phyloP scores from a whole-genome alignment of 495 filamentous ascomycete genomes.

The Hypomontagnella submonticulosa region DNA sequence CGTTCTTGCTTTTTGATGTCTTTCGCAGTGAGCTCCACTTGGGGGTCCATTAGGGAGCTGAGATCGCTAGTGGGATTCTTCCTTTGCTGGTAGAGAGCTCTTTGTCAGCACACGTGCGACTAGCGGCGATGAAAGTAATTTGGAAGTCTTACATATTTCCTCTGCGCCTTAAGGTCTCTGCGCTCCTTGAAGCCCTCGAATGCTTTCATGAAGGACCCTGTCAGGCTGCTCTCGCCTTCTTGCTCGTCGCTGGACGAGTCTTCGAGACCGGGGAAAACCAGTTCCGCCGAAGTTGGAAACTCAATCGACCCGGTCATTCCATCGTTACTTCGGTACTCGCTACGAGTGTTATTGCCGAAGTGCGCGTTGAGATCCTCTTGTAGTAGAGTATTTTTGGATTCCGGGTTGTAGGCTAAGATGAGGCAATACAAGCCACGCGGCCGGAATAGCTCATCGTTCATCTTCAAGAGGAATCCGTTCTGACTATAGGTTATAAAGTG shows the following conservation, averaged over 20 bases:
- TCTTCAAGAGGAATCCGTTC: slow-evolving; percentile 65
- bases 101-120: neutral
- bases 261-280: slow-evolving; percentile 44
- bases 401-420: slow-evolving; percentile 65
- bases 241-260: slow-evolving; percentile 21
- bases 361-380: slow-evolving; percentile 27
- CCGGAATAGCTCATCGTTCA: slow-evolving; percentile 68
- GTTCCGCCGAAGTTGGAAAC: slow-evolving; percentile 42
- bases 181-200: slow-evolving; percentile 19
- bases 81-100: slow-evolving; percentile 6
- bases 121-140: no score
- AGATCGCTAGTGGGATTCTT: slow-evolving; percentile 28
- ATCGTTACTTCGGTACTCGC: slow-evolving; percentile 35
- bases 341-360: neutral
- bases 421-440: slow-evolving; percentile 69
- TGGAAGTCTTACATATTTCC: slow-evolving; percentile 32
- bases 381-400: slow-evolving; percentile 21
- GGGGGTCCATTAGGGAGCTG: slow-evolving; percentile 22
- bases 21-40: slow-evolving; percentile 29
- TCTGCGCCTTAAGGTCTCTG: slow-evolving; percentile 25
- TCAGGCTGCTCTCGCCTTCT: slow-evolving; percentile 35
- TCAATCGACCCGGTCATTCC: slow-evolving; percentile 42
- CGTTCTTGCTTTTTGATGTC: slow-evolving; percentile 27
- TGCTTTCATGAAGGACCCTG: slow-evolving; percentile 6
- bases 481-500: slow-evolving; percentile 47